A percentile compares a stretch with the other conserved stretches of the same genome.
These are phyloP conservation scores for Syncephalis plumigaleata DNA, from an alignment of 371 early-diverging fungal genomes.

Conservation along the genomic window DNA sequence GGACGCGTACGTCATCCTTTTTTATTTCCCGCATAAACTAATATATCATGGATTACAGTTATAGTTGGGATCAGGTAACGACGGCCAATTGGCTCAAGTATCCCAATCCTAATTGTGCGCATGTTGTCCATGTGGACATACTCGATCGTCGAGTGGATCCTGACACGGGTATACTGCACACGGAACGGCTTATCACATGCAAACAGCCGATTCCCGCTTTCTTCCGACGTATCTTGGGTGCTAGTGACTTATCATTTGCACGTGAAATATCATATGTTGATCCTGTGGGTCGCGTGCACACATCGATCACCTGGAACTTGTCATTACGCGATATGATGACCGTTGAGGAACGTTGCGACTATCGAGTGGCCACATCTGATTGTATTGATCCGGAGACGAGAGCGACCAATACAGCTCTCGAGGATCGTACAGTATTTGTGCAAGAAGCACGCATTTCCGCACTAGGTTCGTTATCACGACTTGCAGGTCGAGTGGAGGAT, in stretches of 20 bases:
- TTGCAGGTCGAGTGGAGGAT: constrained; percentile 72
- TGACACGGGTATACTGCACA: constrained; percentile 61
- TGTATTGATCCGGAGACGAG: constrained; percentile 6
- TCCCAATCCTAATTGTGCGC: constrained; percentile 81
- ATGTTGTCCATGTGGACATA: constrained; percentile 83
- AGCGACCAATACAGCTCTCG: too few relatives aligned
- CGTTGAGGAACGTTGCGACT: constrained; percentile 69
- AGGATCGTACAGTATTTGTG: constrained; percentile 33
- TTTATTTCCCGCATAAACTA: too few relatives aligned
- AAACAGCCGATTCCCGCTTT: constrained; percentile 71
- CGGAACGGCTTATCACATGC: constrained; percentile 78
- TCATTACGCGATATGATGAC: constrained; percentile 54
- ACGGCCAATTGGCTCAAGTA: constrained; percentile 92
- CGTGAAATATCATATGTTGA: constrained; percentile 75
- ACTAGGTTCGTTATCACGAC: constrained; percentile 50
- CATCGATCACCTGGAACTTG: constrained; percentile 54
- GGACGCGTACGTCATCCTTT: too few relatives aligned
- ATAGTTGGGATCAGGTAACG: constrained; percentile 77
- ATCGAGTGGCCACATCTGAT: constrained; percentile 29
- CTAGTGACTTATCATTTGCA: constrained; percentile 52
- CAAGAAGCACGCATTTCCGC: constrained; percentile 72
- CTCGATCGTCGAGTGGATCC: constrained; percentile 65
- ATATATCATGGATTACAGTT: constrained; percentile 14
- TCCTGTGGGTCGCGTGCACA: constrained; percentile 43
- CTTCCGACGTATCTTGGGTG: constrained; percentile 42